Conservation (phyloP, 2,329 filamentous ascomycete genomes). For the Fusarium goolgardi region DNA sequence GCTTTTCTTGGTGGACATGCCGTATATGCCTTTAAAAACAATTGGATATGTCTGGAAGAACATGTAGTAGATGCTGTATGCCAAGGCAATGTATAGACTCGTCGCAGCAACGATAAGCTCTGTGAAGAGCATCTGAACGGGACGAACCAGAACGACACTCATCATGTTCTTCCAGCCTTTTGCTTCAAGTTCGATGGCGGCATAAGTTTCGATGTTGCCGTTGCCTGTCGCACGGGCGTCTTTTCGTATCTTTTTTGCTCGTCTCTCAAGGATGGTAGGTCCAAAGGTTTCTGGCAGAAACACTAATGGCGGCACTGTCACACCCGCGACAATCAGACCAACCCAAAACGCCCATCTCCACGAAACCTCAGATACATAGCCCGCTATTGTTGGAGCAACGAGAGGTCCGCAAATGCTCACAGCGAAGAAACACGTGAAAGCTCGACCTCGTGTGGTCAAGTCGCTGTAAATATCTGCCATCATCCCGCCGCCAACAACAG, state of each 20-base stretch:
- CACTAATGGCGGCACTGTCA: constrained; percentile 42
- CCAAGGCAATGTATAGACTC: constrained; percentile 22
- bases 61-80: constrained; percentile 36
- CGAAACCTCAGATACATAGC: constrained; percentile 53
- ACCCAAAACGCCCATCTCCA: constrained; percentile 61
- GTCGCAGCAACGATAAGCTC: constrained; percentile 35
- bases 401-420: constrained; percentile 55
- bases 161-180: constrained; percentile 14
- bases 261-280: constrained; percentile 19
- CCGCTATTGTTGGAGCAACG: constrained; percentile 58
- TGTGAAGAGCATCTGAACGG: constrained; percentile 20
- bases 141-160: constrained; percentile 19
- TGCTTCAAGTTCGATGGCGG: neutral
- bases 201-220: constrained; percentile 1
- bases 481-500: constrained; percentile 57
- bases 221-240: rapidly evolving
- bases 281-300: constrained; percentile 41
- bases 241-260: neutral
- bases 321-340: constrained; percentile 44
- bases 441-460: constrained; percentile 48
- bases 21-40: constrained; percentile 32
- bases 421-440: constrained; percentile 52
- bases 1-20: constrained; percentile 10
- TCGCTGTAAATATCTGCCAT: constrained; percentile 59
- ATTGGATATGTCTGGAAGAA: constrained; percentile 41